Percentiles rank a stretch among this genome's conserved stretches.
Evolutionary conservation across 1,139 yeast genomes (phyloP).

Genomic region (Candida gigantensis): DNA sequence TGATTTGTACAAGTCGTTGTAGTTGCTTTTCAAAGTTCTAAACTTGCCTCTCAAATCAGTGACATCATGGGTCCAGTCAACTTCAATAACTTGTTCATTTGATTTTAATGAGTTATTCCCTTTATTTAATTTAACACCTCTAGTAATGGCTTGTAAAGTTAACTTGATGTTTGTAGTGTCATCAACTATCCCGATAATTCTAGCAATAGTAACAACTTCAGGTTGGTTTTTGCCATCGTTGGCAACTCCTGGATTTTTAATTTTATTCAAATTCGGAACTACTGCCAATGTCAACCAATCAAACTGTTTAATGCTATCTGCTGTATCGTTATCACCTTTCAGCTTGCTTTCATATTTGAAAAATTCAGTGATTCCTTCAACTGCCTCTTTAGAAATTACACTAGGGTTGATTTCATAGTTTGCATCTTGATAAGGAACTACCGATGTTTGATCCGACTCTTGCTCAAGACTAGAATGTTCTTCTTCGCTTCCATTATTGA

Average conservation of each 20-base stretch:
- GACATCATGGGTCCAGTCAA: constrained; percentile 28
- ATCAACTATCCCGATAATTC: constrained; percentile 51
- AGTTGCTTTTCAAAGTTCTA: constrained; percentile 25
- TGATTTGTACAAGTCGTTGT: constrained; percentile 34
- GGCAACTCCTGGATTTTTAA: constrained; percentile 23
- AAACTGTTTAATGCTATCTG: constrained; percentile 17
- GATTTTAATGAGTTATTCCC: constrained; percentile 5
- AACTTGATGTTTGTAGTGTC: constrained; percentile 47
- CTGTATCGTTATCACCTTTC: constrained; percentile 10
- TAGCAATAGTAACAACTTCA: constrained; percentile 46
- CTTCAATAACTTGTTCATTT: constrained; percentile 32
- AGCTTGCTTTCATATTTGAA: constrained; percentile 22
- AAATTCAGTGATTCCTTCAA: constrained; percentile 36
- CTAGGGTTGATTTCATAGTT: constrained; percentile 17
- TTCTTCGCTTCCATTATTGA: constrained; percentile 18
- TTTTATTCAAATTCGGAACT: constrained; percentile 42
- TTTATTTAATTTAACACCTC: constrained; percentile 34
- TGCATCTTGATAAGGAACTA: background rate
- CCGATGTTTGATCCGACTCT: background rate
- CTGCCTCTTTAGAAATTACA: constrained; percentile 35
- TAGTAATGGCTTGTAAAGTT: constrained; percentile 55
- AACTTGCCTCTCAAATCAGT: constrained; percentile 23
- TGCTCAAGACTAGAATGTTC: background rate
- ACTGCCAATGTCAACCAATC: constrained; percentile 46
- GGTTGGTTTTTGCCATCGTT: constrained; percentile 14